Evolutionary conservation across 2,329 filamentous ascomycete genomes (phyloP).

Genomic region (Cladosporium austrohemisphaericum): DNA sequence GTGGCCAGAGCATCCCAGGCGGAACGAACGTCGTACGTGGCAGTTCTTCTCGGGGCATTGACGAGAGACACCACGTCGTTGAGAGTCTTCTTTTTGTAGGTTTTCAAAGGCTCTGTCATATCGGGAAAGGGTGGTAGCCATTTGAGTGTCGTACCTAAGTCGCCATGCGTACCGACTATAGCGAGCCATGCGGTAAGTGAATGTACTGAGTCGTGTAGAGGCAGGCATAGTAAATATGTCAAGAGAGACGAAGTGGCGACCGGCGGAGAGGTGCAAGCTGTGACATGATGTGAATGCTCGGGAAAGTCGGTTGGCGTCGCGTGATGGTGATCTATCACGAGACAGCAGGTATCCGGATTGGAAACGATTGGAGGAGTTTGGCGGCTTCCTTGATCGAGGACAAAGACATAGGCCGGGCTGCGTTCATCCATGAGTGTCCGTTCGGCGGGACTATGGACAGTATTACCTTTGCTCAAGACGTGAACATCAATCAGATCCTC

Average conservation of each 20-base stretch:
- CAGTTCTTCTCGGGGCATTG: constrained; percentile 62
- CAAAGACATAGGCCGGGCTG: constrained; percentile 56
- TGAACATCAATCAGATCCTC: constrained; percentile 54
- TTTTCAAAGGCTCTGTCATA: constrained; percentile 59
- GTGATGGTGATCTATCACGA: constrained; percentile 65
- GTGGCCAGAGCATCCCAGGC: constrained; percentile 58
- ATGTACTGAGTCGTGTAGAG: constrained; percentile 51
- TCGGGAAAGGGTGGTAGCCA: constrained; percentile 66
- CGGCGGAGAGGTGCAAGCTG: constrained; percentile 61
- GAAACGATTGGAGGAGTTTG: constrained; percentile 53
- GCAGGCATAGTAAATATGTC: constrained; percentile 60
- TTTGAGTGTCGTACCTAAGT: constrained; percentile 61
- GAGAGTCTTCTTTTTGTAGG: constrained; percentile 58
- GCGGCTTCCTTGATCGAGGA: constrained; percentile 63
- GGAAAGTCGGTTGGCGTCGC: constrained; percentile 57
- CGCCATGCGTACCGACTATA: constrained; percentile 62
- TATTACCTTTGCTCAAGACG: constrained; percentile 57
- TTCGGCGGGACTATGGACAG: constrained; percentile 54
- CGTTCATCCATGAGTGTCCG: constrained; percentile 49
- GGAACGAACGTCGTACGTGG: constrained; percentile 56
- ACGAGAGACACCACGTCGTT: constrained; percentile 62
- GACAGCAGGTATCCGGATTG: constrained; percentile 42
- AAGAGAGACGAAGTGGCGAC: constrained; percentile 63
- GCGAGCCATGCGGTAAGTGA: constrained; percentile 58
- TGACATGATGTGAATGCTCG: constrained; percentile 51